Evolutionary conservation across 2,329 filamentous ascomycete genomes (phyloP).

Genomic region (Biscogniauxia sp.): DNA sequence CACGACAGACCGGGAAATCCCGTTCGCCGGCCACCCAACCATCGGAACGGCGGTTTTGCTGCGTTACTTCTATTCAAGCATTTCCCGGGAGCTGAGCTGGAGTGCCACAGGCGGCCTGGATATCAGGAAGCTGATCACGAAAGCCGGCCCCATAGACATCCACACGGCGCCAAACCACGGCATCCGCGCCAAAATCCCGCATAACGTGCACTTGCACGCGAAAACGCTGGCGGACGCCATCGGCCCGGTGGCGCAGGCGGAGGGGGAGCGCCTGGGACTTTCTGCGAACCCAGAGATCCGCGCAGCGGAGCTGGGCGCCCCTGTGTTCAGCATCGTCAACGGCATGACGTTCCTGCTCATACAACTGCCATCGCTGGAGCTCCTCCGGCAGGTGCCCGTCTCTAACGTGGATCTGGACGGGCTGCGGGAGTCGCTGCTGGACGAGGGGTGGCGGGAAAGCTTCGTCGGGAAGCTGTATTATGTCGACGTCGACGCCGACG

Average conservation of each 20-base stretch:
- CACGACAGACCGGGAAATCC: slow-evolving; percentile 52
- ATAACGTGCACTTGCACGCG: slow-evolving; percentile 62
- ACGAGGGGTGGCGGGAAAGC: slow-evolving; percentile 53
- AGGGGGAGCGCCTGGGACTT: slow-evolving; percentile 12
- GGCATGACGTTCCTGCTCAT: slow-evolving; percentile 74
- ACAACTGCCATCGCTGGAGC: slow-evolving; percentile 57
- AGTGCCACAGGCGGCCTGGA: slow-evolving; percentile 10
- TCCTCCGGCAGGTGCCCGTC: slow-evolving; percentile 23
- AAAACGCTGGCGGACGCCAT: slow-evolving; percentile 36
- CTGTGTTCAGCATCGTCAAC: slow-evolving; percentile 63
- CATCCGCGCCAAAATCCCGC: slow-evolving; percentile 63
- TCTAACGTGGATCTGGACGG: slow-evolving; percentile 37
- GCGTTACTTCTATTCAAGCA: slow-evolving; percentile 29
- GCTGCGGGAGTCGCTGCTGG: slow-evolving; percentile 41
- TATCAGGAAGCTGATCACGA: slow-evolving; percentile 49
- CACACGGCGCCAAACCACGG: neutral
- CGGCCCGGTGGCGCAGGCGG: slow-evolving; percentile 11
- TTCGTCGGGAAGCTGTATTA: slow-evolving; percentile 61
- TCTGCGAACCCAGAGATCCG: slow-evolving; percentile 23
- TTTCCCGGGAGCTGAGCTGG: slow-evolving; percentile 6
- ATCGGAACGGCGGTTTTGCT: slow-evolving; percentile 56
- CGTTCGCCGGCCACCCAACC: slow-evolving; percentile 63
- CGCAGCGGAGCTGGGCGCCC: slow-evolving; percentile 35
- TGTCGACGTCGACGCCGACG: slow-evolving; percentile 38
- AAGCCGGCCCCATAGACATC: slow-evolving; percentile 52